Evolutionary conservation across 1,284 basidiomycete species (phyloP).

Genomic region (Meira miltonrushii): DNA sequence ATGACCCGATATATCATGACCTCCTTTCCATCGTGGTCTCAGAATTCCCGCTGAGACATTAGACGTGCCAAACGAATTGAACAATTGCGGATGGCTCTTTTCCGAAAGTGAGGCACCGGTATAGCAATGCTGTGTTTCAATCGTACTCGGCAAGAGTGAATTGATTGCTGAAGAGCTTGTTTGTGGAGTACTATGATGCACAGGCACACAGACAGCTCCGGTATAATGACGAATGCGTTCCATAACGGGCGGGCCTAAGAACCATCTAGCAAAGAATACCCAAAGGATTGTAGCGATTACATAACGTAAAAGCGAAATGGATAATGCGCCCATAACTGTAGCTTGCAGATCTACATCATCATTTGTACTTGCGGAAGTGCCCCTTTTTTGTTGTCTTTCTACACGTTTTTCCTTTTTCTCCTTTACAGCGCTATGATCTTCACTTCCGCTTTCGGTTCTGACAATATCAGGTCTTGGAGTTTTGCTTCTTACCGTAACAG

Average conservation of each 20-base stretch:
- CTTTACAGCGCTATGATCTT: too few relatives aligned
- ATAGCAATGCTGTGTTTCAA: constrained; percentile 35
- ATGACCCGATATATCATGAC: constrained; percentile 92
- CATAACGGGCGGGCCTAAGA: constrained; percentile 79
- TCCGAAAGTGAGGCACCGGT: constrained; percentile 21
- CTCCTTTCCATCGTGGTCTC: constrained; percentile 55
- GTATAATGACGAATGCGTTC: constrained; percentile 69
- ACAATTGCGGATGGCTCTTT: constrained; percentile 54
- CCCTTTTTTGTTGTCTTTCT: neutral
- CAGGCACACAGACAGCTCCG: constrained; percentile 71
- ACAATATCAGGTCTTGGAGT: constrained; percentile 13
- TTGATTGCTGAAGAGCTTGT: neutral
- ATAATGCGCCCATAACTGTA: neutral
- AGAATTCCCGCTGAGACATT: constrained; percentile 11
- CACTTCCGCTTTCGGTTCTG: constrained; percentile 9
- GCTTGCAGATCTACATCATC: neutral
- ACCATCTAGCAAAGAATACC: constrained; percentile 65
- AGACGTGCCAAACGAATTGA: constrained; percentile 53
- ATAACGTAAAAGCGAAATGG: constrained; percentile 57
- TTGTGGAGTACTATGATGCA: neutral
- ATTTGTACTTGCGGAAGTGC: neutral
- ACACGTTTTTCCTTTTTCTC: constrained; percentile 1
- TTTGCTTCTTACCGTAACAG: constrained; percentile 14
- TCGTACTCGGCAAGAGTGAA: neutral
- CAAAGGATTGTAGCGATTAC: constrained; percentile 59